These are phyloP conservation scores for Cytospora piceae DNA, from an alignment of 2,329 filamentous ascomycete genomes.

Conservation along the genomic window DNA sequence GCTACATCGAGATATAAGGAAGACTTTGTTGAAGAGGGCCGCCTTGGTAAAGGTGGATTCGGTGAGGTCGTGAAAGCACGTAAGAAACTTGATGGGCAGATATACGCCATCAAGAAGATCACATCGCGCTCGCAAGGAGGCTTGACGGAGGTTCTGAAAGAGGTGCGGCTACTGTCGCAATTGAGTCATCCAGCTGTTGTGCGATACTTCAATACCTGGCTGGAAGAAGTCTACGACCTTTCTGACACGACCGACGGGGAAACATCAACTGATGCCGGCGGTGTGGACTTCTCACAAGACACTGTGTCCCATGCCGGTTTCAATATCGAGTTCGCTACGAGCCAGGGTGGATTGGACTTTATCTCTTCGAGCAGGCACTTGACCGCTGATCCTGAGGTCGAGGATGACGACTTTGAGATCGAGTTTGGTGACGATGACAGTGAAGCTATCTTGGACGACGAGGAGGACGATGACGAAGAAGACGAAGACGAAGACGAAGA, in stretches of 20 bases:
- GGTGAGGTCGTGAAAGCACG: slow-evolving; percentile 95
- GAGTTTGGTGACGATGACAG: slow-evolving; percentile 69
- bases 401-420: slow-evolving; percentile 63
- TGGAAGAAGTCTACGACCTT: slow-evolving; percentile 69
- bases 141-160: slow-evolving; percentile 80
- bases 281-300: slow-evolving; percentile 44
- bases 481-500: slow-evolving; percentile 51
- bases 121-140: slow-evolving; percentile 78
- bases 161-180: slow-evolving; percentile 87
- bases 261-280: slow-evolving; percentile 51
- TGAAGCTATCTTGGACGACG: slow-evolving; percentile 43
- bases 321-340: slow-evolving; percentile 66
- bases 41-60: slow-evolving; percentile 90
- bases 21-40: slow-evolving; percentile 89
- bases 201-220: slow-evolving; percentile 94
- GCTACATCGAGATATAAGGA: slow-evolving; percentile 77
- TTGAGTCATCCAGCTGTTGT: slow-evolving; percentile 87
- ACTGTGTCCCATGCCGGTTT: slow-evolving; percentile 44
- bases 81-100: slow-evolving; percentile 89
- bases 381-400: slow-evolving; percentile 70
- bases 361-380: slow-evolving; percentile 84
- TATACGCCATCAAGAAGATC: slow-evolving; percentile 98
- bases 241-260: slow-evolving; percentile 59
- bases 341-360: slow-evolving; percentile 85
- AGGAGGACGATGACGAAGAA: slow-evolving; percentile 47